These are phyloP conservation scores for Selaginella tamariscina DNA, from an alignment of 75 land plant genomes.

Conservation along the genomic window DNA sequence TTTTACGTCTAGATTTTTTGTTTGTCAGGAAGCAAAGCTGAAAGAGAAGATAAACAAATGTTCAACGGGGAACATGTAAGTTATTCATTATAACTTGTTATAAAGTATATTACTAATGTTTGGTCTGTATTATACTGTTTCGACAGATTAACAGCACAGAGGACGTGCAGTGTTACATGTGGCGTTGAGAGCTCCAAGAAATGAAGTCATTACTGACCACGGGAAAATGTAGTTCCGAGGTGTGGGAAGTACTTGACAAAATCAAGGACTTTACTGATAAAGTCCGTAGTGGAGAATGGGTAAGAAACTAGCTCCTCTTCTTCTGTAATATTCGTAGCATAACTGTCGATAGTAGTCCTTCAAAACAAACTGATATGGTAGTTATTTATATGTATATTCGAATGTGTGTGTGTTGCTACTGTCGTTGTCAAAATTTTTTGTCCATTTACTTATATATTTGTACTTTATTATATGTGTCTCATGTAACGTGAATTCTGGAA, in stretches of 20 bases:
- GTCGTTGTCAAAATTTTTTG: no score
- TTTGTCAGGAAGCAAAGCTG: conserved; percentile 58
- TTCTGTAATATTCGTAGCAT: no score
- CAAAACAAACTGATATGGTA: no score
- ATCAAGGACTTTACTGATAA: conserved; percentile 63
- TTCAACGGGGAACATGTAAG: conserved; percentile 69
- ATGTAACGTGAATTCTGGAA: no score
- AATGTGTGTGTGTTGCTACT: no score
- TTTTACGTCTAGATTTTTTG: background rate
- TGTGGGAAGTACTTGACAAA: conserved; percentile 86
- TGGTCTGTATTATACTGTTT: background rate
- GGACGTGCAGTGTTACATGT: conserved; percentile 84
- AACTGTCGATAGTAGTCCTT: no score
- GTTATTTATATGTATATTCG: no score
- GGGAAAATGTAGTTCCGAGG: conserved; percentile 96
- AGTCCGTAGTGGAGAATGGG: conserved; percentile 84
- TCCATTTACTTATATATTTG: no score
- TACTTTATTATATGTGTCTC: no score
- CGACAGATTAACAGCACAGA: conserved; percentile 81
- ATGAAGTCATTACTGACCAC: conserved; percentile 46
- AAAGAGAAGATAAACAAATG: conserved; percentile 73
- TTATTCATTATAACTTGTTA: no score
- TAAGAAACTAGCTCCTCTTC: conserved; percentile 22
- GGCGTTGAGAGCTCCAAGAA: conserved; percentile 77
- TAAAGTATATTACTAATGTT: no score